Percentiles rank a stretch among this genome's conserved stretches.
phyloP scores from a whole-genome alignment of 2,329 filamentous ascomycete species.

The Aspergillus calidoustus region DNA sequence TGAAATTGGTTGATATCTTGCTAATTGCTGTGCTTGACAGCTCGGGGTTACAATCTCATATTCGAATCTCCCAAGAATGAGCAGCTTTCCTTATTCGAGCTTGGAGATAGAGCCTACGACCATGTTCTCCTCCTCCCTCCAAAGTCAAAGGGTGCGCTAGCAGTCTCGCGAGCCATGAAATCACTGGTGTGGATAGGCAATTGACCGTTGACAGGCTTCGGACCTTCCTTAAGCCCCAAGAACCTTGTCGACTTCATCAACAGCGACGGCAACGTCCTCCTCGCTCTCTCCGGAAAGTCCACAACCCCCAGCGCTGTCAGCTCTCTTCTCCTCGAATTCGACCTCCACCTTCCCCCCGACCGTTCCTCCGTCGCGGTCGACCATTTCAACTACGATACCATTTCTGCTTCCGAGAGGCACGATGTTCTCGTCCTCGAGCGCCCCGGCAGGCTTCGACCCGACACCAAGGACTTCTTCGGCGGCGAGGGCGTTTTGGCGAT shows the following conservation, averaged over 20 bases:
- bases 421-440: conserved; percentile 81
- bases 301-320: conserved; percentile 74
- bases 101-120: conserved; percentile 88
- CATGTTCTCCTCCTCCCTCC: conserved; percentile 87
- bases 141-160: conserved; percentile 77
- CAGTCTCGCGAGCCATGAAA: neutral
- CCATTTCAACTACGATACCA: conserved; percentile 89
- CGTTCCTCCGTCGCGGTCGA: conserved; percentile 86
- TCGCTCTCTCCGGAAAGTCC: conserved; percentile 76
- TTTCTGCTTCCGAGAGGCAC: conserved; percentile 78
- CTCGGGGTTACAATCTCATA: conserved; percentile 77
- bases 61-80: conserved; percentile 86
- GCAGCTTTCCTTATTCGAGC: conserved; percentile 75
- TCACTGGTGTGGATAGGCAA: conserved; percentile 19
- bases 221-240: conserved; percentile 84
- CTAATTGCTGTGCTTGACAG: conserved; percentile 53
- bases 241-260: conserved; percentile 90
- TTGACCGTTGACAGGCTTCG: conserved; percentile 68
- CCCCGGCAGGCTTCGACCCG: conserved; percentile 67
- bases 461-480: conserved; percentile 77
- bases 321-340: conserved; percentile 82
- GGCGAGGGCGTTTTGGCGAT: conserved; percentile 75
- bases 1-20: conserved; percentile 16
- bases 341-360: conserved; percentile 84
- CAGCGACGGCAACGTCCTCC: conserved; percentile 85